These are phyloP conservation scores for Capronia americana DNA, from an alignment of 2,329 filamentous ascomycete species.

Conservation along the genomic window DNA sequence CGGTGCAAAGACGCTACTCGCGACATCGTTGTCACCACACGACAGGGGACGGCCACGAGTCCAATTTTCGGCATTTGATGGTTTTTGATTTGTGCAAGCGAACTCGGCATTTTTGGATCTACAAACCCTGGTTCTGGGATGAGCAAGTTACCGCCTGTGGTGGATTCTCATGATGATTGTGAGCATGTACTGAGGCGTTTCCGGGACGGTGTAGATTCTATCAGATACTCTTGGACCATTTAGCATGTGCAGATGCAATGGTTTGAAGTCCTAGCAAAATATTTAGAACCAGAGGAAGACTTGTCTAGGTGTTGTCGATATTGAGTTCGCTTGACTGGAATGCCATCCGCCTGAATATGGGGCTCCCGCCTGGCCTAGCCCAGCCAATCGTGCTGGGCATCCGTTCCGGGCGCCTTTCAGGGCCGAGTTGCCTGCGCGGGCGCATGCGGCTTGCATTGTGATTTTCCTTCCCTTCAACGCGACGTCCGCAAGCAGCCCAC, in stretches of 20 bases:
- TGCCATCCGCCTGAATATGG: background rate
- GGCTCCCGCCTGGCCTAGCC: background rate
- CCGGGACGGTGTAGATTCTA: background rate
- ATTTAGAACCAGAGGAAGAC: background rate
- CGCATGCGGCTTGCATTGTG: background rate
- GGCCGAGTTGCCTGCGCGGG: conserved; percentile 1
- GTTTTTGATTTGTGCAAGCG: background rate
- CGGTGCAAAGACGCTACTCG: background rate
- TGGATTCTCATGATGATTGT: background rate
- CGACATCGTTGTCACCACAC: background rate
- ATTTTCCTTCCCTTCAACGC: background rate
- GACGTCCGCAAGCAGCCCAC: background rate
- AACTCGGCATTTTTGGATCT: background rate
- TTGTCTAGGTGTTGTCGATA: background rate
- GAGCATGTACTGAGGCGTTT: background rate
- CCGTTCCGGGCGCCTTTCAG: background rate
- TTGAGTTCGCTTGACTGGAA: background rate
- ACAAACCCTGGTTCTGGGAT: background rate
- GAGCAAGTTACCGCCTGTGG: background rate
- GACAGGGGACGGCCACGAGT: background rate
- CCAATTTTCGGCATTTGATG: background rate
- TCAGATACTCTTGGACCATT: background rate
- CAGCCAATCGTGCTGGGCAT: conserved; percentile 1
- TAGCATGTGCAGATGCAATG: conserved; percentile 1
- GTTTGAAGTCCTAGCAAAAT: background rate